Percentiles rank a stretch among this genome's conserved stretches.
These are phyloP conservation scores for Grosmannia penicillata DNA, from an alignment of 2,329 filamentous ascomycete species.

Conservation along the genomic window DNA sequence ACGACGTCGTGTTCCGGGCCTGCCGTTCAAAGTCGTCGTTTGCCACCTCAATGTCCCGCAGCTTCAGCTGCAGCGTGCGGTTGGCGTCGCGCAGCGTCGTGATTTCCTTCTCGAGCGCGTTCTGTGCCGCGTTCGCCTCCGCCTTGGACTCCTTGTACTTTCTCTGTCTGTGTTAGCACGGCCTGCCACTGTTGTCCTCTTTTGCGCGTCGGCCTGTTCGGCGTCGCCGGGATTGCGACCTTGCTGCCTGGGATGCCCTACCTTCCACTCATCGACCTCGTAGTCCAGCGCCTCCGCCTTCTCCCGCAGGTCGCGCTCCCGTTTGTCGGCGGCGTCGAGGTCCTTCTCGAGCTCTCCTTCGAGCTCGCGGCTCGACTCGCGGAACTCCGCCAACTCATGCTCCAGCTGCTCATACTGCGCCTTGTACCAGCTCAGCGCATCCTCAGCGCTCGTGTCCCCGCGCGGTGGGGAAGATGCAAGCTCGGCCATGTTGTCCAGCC, in stretches of 20 bases:
- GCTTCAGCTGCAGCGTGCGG: conserved; percentile 62
- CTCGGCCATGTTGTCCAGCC: conserved; percentile 32
- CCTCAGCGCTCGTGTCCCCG: conserved; percentile 43
- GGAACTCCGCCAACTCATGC: conserved; percentile 82
- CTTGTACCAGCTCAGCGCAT: conserved; percentile 90
- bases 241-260: too few relatives aligned
- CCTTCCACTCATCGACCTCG: conserved; percentile 98
- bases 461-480: conserved; percentile 47
- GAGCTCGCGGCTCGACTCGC: conserved; percentile 82
- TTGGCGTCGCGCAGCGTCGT: conserved; percentile 78
- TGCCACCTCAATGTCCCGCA: conserved; percentile 91
- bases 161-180: conserved; percentile 34
- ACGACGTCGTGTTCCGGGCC: conserved; percentile 88
- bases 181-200: conserved; percentile 5
- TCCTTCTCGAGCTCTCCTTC: conserved; percentile 94
- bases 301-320: conserved; percentile 71
- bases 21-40: conserved; percentile 98
- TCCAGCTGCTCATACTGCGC: conserved; percentile 87
- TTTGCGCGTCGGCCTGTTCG: too few relatives aligned
- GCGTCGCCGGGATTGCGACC: too few relatives aligned
- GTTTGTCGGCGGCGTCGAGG: conserved; percentile 86
- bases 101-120: conserved; percentile 84
- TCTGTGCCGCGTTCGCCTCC: conserved; percentile 75
- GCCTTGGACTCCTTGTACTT: conserved; percentile 93
- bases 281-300: conserved; percentile 74